These are phyloP conservation scores for Ceratocystis harringtonii DNA, from an alignment of 2,329 filamentous ascomycete genomes.

Conservation along the genomic window DNA sequence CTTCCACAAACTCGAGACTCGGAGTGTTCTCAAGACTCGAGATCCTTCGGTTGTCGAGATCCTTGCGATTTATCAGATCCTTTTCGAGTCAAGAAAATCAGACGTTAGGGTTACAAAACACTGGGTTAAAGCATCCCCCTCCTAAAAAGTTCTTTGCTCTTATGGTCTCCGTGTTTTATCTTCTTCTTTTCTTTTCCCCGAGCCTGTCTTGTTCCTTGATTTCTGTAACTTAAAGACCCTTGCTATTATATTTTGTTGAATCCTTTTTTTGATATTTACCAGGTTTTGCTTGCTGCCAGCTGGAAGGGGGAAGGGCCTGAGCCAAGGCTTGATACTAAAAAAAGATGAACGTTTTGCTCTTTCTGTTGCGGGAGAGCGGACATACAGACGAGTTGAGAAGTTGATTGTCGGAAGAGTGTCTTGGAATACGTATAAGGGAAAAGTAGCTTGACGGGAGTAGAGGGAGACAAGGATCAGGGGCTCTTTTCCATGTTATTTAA, in stretches of 20 bases:
- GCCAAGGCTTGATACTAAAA: not conserved
- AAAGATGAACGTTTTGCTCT: not conserved
- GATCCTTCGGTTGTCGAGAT: too few relatives aligned
- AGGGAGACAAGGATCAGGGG: not conserved
- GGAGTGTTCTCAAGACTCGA: too few relatives aligned
- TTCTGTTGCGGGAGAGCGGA: not conserved
- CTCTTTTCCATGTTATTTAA: not conserved
- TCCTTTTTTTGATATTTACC: not conserved
- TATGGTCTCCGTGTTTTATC: not conserved
- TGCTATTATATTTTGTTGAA: not conserved
- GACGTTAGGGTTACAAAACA: not conserved
- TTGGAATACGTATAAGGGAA: not conserved
- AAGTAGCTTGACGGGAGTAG: not conserved
- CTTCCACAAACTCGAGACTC: too few relatives aligned
- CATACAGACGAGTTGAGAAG: not conserved
- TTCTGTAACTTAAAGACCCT: not conserved
- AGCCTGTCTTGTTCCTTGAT: not conserved
- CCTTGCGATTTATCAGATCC: not conserved
- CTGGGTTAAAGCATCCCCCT: too few relatives aligned
- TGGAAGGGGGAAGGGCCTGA: not conserved
- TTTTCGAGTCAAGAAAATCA: not conserved
- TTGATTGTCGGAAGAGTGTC: constrained; percentile 3
- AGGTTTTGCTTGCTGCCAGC: not conserved
- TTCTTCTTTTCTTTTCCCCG: not conserved
- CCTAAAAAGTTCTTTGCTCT: not conserved